Evolutionary conservation across 2,329 filamentous ascomycete genomes (phyloP).

Genomic region (Pseudopyricularia cyperi): DNA sequence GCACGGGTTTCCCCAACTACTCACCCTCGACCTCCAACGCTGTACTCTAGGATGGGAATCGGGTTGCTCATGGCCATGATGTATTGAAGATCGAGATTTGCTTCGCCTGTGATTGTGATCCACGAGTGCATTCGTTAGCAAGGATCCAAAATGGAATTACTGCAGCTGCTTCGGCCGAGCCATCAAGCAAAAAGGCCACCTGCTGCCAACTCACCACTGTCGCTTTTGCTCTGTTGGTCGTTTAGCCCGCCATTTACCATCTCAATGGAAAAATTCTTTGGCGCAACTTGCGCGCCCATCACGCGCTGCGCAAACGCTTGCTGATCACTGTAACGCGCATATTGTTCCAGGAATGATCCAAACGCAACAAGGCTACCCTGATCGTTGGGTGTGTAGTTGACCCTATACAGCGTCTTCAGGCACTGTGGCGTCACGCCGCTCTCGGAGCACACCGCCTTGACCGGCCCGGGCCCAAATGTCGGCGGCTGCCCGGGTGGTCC

Average conservation of each 20-base stretch:
- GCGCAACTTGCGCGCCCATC: slow-evolving; percentile 37
- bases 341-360: slow-evolving; percentile 32
- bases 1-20: background rate
- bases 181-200: background rate
- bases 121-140: background rate
- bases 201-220: slow-evolving; percentile 15
- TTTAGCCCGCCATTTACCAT: slow-evolving; percentile 43
- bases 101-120: slow-evolving; percentile 36
- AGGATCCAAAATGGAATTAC: background rate
- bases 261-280: slow-evolving; percentile 39
- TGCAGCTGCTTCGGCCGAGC: background rate
- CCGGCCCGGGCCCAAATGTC: slow-evolving; percentile 7
- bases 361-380: slow-evolving; percentile 21
- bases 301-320: slow-evolving; percentile 28
- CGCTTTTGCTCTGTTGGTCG: slow-evolving; percentile 25
- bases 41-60: slow-evolving; percentile 43
- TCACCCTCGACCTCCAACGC: slow-evolving; percentile 38
- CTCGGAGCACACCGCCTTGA: slow-evolving; percentile 20
- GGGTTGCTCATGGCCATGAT: slow-evolving; percentile 41
- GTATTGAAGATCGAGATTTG: slow-evolving; percentile 52
- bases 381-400: slow-evolving; percentile 20
- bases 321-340: slow-evolving; percentile 35
- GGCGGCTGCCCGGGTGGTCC: too few relatives aligned
- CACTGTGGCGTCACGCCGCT: slow-evolving; percentile 26
- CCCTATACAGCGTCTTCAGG: slow-evolving; percentile 33